Conservation (phyloP, 148 eudicot genomes). For the Rhododendron williamsianum region DNA sequence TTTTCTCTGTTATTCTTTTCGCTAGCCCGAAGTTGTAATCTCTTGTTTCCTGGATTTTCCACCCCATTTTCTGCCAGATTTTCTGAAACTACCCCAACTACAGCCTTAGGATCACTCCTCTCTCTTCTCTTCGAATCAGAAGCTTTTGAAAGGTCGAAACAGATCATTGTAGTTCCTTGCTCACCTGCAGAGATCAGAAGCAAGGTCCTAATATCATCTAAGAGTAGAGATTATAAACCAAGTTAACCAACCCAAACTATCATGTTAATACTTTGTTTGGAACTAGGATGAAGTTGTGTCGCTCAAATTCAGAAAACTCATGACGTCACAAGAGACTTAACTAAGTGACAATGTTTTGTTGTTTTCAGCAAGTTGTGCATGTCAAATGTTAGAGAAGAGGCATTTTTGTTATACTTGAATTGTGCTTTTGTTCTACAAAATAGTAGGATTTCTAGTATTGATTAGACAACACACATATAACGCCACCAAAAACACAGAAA, state of each 20-base stretch:
- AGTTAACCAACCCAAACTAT: background rate
- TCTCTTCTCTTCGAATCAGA: background rate
- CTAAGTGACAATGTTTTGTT: background rate
- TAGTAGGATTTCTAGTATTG: background rate
- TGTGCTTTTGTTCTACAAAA: background rate
- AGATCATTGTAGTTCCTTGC: background rate
- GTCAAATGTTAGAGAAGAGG: background rate
- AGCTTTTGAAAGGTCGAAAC: background rate
- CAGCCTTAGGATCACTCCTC: conserved; percentile 14
- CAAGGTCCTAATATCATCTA: background rate
- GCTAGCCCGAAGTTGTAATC: background rate
- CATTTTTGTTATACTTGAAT: background rate
- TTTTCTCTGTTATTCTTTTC: conserved; percentile 1
- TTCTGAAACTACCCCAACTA: conserved; percentile 30
- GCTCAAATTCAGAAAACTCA: background rate
- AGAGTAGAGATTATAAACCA: background rate
- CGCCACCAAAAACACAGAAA: background rate
- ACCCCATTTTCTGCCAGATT: conserved; percentile 18
- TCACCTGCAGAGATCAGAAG: conserved; percentile 1
- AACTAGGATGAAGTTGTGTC: background rate
- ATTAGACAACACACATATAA: background rate
- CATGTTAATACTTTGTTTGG: background rate
- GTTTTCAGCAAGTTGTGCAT: background rate
- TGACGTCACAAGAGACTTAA: background rate
- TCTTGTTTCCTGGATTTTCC: conserved; percentile 9